Evolutionary conservation across 2,329 filamentous ascomycete species (phyloP).

Genomic region (Pseudophaeomoniella oleicola): DNA sequence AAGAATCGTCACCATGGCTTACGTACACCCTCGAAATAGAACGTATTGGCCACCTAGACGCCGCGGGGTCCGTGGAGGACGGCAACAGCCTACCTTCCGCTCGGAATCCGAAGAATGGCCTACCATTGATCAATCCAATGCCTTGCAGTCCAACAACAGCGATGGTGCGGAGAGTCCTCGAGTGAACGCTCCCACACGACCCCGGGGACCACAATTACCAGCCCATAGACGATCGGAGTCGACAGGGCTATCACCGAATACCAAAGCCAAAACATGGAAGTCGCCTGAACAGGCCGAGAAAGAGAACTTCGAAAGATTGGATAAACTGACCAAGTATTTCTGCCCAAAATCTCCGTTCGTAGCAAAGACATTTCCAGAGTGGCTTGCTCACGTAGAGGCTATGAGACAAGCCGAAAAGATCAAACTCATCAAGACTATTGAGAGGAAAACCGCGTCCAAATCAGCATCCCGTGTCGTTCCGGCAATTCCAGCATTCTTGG

Average conservation of each 20-base stretch:
- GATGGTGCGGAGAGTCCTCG: no score
- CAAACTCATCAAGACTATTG: conserved; percentile 5
- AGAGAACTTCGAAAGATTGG: neutral
- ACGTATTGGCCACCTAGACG: no score
- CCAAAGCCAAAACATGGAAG: conserved; percentile 2
- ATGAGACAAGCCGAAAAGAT: conserved; percentile 7
- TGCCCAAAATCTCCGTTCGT: neutral
- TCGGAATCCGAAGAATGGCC: no score
- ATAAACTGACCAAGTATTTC: conserved; percentile 1
- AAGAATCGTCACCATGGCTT: no score
- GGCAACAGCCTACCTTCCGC: no score
- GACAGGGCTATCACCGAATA: neutral
- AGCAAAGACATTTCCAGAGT: conserved; percentile 6
- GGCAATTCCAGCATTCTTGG: conserved; percentile 7
- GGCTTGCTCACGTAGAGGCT: conserved; percentile 10
- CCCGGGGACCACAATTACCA: neutral
- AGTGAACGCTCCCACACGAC: no score
- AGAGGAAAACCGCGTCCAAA: conserved; percentile 3
- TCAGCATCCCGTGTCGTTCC: neutral
- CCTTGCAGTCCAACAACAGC: no score
- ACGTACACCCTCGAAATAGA: no score
- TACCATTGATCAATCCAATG: no score
- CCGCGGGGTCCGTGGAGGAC: no score
- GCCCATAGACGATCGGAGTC: neutral
- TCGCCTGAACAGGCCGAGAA: neutral